These are phyloP conservation scores for Alternaria angustiovoidea DNA, from an alignment of 2,329 filamentous ascomycete species.

Conservation along the genomic window DNA sequence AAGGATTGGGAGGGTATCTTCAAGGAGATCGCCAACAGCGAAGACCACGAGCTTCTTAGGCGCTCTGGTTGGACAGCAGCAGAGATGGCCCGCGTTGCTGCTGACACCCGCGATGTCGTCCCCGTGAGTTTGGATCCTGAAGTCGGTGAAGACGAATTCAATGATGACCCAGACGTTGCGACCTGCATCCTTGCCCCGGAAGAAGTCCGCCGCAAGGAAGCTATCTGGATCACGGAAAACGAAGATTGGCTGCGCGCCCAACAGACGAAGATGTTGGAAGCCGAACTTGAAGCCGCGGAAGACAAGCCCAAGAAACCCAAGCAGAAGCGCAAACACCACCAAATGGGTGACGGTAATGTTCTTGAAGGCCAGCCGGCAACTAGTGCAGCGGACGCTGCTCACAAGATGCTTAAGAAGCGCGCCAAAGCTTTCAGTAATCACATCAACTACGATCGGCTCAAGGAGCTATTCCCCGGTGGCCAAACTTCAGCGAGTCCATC, in stretches of 20 bases:
- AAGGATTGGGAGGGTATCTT: slow-evolving; percentile 42
- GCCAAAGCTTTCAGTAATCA: slow-evolving; percentile 53
- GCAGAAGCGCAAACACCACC: slow-evolving; percentile 48
- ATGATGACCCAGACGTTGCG: slow-evolving; percentile 84
- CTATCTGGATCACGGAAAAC: slow-evolving; percentile 94
- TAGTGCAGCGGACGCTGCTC: slow-evolving; percentile 56
- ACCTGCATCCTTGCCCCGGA: slow-evolving; percentile 77
- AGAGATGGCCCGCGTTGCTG: slow-evolving; percentile 36
- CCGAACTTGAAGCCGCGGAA: slow-evolving; percentile 67
- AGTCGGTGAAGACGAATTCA: slow-evolving; percentile 83
- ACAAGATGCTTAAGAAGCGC: slow-evolving; percentile 57
- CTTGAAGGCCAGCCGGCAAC: slow-evolving; percentile 53
- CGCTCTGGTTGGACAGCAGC: slow-evolving; percentile 39
- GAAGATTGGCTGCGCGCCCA: slow-evolving; percentile 90
- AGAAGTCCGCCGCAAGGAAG: slow-evolving; percentile 84
- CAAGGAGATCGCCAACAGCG: slow-evolving; percentile 39
- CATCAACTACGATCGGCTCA: slow-evolving; percentile 58
- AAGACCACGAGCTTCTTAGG: slow-evolving; percentile 40
- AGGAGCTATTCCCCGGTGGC: slow-evolving; percentile 49
- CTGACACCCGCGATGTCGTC: slow-evolving; percentile 29
- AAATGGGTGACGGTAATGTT: slow-evolving; percentile 53
- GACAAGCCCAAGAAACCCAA: slow-evolving; percentile 61
- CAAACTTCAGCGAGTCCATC: slow-evolving; percentile 23
- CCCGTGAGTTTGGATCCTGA: slow-evolving; percentile 55
- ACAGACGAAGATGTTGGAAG: slow-evolving; percentile 81